phyloP scores from a whole-genome alignment of 2,329 filamentous ascomycete species.

The Aureobasidium namibiae region DNA sequence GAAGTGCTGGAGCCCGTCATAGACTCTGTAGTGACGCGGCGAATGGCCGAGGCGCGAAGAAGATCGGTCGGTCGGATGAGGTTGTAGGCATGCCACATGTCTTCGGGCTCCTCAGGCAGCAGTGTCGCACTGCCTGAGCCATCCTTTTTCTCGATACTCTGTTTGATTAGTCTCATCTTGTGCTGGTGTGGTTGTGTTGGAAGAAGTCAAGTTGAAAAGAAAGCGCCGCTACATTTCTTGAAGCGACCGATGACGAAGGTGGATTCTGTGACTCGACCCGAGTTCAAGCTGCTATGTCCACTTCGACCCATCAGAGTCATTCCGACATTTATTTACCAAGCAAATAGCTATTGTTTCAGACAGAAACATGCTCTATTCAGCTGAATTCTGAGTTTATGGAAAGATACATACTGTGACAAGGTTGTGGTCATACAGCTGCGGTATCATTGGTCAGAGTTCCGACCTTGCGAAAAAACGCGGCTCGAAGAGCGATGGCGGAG shows the following conservation, averaged over 20 bases:
- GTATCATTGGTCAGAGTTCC: not conserved
- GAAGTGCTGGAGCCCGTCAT: conserved; percentile 54
- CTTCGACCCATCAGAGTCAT: not conserved
- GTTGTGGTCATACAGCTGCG: not conserved
- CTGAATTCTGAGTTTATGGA: not conserved
- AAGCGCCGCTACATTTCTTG: not conserved
- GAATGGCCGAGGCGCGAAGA: conserved; percentile 57
- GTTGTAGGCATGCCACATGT: conserved; percentile 75
- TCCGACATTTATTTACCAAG: not conserved
- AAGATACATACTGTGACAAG: not conserved
- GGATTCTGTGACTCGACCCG: not conserved
- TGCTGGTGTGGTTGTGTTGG: not conserved
- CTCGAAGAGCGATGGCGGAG: not conserved
- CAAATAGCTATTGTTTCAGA: not conserved
- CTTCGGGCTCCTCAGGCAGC: conserved; percentile 64
- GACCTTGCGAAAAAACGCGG: not conserved
- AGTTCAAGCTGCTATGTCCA: not conserved
- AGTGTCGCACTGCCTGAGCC: conserved; percentile 59
- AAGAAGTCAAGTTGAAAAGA: not conserved
- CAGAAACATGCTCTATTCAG: not conserved
- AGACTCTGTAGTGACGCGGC: conserved; percentile 54
- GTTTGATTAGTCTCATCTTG: conserved; percentile 58
- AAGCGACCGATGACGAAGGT: conserved; percentile 6
- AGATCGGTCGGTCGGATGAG: conserved; percentile 58
- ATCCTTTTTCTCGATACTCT: conserved; percentile 54